Percentiles rank a stretch among this genome's conserved stretches.
Conservation (phyloP, 371 early-diverging fungal species). For the Mycotypha africana region DNA sequence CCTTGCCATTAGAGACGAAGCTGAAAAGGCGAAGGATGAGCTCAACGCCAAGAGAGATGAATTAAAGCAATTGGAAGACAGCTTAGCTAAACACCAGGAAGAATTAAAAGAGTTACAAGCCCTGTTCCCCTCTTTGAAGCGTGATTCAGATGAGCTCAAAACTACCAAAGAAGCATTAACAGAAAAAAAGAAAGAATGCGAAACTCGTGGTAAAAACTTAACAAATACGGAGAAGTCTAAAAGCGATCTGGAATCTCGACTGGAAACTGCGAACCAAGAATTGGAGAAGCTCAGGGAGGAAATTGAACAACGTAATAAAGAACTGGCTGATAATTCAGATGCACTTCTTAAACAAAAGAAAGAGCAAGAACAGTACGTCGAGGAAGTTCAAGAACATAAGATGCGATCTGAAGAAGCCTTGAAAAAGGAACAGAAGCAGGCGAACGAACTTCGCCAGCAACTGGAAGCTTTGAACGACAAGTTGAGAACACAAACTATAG, state of each 20-base stretch:
- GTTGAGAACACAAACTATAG: background rate
- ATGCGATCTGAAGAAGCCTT: slow-evolving; percentile 7
- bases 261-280: background rate
- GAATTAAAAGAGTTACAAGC: background rate
- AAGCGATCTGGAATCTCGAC: background rate
- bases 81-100: background rate
- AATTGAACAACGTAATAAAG: slow-evolving; percentile 2
- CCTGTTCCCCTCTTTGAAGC: background rate
- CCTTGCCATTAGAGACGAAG: background rate
- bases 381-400: slow-evolving; percentile 1
- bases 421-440: slow-evolving; percentile 6
- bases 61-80: background rate
- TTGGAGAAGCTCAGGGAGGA: slow-evolving; percentile 1
- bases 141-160: slow-evolving; percentile 4
- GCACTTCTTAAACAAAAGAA: slow-evolving; percentile 8
- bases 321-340: slow-evolving; percentile 4
- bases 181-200: background rate
- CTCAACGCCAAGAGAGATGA: background rate
- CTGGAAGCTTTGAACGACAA: slow-evolving; percentile 1
- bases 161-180: background rate
- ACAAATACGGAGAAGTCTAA: background rate
- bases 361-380: slow-evolving; percentile 7
- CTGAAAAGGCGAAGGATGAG: background rate
- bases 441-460: slow-evolving; percentile 7
- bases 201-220: background rate